Conservation (phyloP, 345 rosid genomes). For the Eucalyptus curtisii region DNA sequence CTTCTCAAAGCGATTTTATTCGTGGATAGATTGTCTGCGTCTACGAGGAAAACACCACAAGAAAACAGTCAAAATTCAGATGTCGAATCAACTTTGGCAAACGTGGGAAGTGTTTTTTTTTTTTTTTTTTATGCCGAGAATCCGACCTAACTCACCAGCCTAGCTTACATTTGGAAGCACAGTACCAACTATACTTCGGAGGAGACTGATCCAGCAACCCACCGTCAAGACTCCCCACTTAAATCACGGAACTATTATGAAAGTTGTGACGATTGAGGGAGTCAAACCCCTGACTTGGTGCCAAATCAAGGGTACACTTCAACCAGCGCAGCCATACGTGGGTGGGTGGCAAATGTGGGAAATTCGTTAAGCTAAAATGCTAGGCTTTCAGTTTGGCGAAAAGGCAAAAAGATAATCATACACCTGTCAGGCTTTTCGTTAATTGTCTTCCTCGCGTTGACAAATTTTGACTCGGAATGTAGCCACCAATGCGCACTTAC, state of each 20-base stretch:
- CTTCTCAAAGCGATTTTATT: neutral
- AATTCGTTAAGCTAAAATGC: neutral
- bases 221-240: no score
- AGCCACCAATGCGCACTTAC: neutral
- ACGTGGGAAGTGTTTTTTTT: neutral
- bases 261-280: no score
- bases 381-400: neutral
- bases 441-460: neutral
- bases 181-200: no score
- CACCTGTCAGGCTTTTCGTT: neutral
- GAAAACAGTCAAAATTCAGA: neutral
- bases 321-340: no score
- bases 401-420: neutral
- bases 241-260: no score
- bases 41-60: neutral
- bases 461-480: neutral
- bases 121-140: no score
- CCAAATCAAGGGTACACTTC: no score
- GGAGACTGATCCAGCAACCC: no score
- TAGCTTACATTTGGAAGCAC: no score
- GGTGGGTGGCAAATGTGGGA: neutral
- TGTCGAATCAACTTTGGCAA: neutral
- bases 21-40: neutral
- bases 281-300: no score
- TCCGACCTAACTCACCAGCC: no score